Evolutionary conservation across 257 asterid genomes (phyloP).

Genomic region (Salvia rosmarinus): DNA sequence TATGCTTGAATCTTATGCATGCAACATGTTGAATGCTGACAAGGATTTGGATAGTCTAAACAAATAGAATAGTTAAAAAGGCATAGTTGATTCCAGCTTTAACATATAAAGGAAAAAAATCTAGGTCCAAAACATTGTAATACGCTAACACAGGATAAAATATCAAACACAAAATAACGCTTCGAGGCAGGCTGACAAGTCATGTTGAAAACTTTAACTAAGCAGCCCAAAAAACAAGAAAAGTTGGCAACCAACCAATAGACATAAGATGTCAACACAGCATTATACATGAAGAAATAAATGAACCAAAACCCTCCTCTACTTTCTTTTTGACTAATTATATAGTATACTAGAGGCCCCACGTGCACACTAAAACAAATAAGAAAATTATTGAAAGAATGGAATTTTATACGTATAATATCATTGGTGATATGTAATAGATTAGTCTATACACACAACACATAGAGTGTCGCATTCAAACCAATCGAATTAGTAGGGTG

Average conservation of each 20-base stretch:
- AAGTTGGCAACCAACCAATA: slow-evolving; percentile 3
- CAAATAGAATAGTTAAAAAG: neutral
- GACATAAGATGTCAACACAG: slow-evolving; percentile 15
- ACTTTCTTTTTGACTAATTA: neutral
- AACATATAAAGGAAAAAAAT: neutral
- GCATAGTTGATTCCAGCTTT: neutral
- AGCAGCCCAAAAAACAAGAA: neutral
- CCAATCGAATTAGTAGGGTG: slow-evolving; percentile 25
- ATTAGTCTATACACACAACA: slow-evolving; percentile 32
- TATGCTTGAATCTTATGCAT: neutral
- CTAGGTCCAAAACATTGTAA: neutral
- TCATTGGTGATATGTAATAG: slow-evolving; percentile 28
- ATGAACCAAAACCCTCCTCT: neutral
- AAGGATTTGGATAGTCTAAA: neutral
- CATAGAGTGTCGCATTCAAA: slow-evolving; percentile 22
- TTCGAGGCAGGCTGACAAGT: too few species aligned
- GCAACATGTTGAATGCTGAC: neutral
- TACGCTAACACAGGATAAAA: neutral
- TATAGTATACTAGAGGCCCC: neutral
- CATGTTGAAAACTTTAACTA: neutral
- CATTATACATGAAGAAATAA: neutral
- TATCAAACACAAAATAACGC: too few species aligned
- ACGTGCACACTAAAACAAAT: neutral
- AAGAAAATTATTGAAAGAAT: slow-evolving; percentile 27
- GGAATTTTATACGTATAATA: slow-evolving; percentile 14